Conservation (phyloP, 192 early-diverging fungal species). For the Jimgerdemannia flammicorona region DNA sequence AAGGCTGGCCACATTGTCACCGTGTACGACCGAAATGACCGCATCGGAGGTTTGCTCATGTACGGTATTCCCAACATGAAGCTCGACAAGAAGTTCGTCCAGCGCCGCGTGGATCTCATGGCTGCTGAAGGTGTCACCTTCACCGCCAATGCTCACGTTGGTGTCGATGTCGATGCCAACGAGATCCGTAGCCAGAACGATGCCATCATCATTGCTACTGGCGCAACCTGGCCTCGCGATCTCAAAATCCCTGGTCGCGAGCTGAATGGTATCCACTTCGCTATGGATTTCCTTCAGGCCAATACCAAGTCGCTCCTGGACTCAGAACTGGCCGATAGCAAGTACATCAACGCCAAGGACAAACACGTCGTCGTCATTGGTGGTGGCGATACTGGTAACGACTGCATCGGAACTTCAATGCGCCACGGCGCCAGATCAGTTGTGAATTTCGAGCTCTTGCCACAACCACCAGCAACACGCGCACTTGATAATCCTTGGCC, state of each 20-base stretch:
- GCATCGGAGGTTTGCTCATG: slow-evolving; percentile 92
- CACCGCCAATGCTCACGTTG: slow-evolving; percentile 85
- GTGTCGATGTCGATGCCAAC: slow-evolving; percentile 71
- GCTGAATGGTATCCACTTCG: slow-evolving; percentile 92
- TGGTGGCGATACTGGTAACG: slow-evolving; percentile 96
- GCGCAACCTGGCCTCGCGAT: slow-evolving; percentile 98
- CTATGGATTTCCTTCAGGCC: slow-evolving; percentile 94
- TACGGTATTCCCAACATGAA: slow-evolving; percentile 99
- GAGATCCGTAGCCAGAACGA: slow-evolving; percentile 70
- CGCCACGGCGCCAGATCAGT: slow-evolving; percentile 89
- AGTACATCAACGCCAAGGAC: slow-evolving; percentile 82
- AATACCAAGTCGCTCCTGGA: slow-evolving; percentile 88
- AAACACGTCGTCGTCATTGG: slow-evolving; percentile 97
- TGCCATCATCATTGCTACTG: slow-evolving; percentile 84
- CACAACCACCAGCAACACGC: slow-evolving; percentile 82
- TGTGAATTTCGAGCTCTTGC: slow-evolving; percentile 96
- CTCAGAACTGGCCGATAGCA: slow-evolving; percentile 67
- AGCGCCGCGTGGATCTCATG: slow-evolving; percentile 91
- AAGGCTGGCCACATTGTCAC: slow-evolving; percentile 93
- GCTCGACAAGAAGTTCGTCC: slow-evolving; percentile 94
- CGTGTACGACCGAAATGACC: slow-evolving; percentile 97
- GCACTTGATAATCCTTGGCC: slow-evolving; percentile 97
- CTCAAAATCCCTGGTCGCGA: slow-evolving; percentile 84
- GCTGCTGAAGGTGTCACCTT: slow-evolving; percentile 92
- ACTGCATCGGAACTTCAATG: slow-evolving; percentile 93